Base-by-base conservation (phyloP, 1,139 yeast genomes). In the Komagataea norvegica region DNA sequence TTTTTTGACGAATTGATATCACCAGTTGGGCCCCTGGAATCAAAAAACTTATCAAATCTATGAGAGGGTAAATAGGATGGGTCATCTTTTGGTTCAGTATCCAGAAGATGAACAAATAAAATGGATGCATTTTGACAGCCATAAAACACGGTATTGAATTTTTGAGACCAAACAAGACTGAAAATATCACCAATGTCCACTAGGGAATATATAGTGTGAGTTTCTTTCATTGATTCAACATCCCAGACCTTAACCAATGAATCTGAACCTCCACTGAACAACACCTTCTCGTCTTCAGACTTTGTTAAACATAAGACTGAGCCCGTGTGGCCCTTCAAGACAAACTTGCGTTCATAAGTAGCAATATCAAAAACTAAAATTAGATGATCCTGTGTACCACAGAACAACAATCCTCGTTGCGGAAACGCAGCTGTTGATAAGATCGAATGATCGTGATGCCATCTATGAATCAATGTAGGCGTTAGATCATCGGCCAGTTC, bases 101-200 rank as follows among this genome's bases (percentile, higher is more conserved):
- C 53, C 14, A 50, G 43, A 6, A 56, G 39, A 29, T 54, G 51
- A 25, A 86, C 77, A 80, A 86, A 89, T 28, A 86, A 73, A 17
- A 91, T 73, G 1, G 91, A 75, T 1, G 97, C 96, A 56, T 89
- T 89, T 58, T 91, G 97, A 9, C 95, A 81, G 1, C 98, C 98
- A 49, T 87, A 74, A 47, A 80, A 86, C 9, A 91, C 64, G 0
- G 87, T 75, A 34, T 77, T 72, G 11, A 74, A 58, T 2, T 62
- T 50, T 16, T 76, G 76, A 22, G 81, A 72, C 78, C 93, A 87
- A 5, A 79, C 74, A 24, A 91, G 64, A 5, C 95, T 82, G 56
- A 91, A 89, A 15, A 91, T 82, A 58, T 91, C 98, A 30, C 98
- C 98, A 36, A 91, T 83, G 61, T 91, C 98, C 31, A 84, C 73